Conservation (phyloP, 164 flowering plant species). For the Nymphaea colorata region DNA sequence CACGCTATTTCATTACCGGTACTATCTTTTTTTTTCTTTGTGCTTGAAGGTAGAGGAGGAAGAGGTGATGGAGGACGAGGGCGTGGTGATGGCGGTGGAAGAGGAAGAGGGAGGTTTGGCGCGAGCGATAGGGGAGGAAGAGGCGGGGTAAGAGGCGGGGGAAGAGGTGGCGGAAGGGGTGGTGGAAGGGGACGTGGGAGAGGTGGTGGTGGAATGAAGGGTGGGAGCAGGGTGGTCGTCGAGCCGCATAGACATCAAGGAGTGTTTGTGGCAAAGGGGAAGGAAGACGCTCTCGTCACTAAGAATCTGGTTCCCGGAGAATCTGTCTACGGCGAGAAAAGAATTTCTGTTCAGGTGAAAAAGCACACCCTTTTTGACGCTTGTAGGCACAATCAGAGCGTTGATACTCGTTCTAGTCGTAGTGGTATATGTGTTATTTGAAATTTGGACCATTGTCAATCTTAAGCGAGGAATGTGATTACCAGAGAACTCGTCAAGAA, state of each 20-base stretch:
- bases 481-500: too few relatives aligned
- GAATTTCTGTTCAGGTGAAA: constrained; percentile 72
- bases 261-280: constrained; percentile 85
- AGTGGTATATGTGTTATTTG: too few relatives aligned
- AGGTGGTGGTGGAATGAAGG: constrained; percentile 69
- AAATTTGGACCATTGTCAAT: too few relatives aligned
- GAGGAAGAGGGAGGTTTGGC: constrained; percentile 29
- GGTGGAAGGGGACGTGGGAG: constrained; percentile 46
- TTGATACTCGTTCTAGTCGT: too few relatives aligned
- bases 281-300: constrained; percentile 88
- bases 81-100: constrained; percentile 30
- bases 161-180: constrained; percentile 32
- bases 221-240: constrained; percentile 72
- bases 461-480: too few relatives aligned
- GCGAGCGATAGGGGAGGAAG: constrained; percentile 28
- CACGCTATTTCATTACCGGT: too few relatives aligned
- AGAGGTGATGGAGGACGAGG: constrained; percentile 22
- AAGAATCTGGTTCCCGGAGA: constrained; percentile 86
- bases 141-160: constrained; percentile 20
- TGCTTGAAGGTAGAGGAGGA: background rate
- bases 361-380: background rate
- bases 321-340: constrained; percentile 90
- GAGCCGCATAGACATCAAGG: constrained; percentile 91
- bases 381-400: too few relatives aligned
- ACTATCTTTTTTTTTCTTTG: background rate